Base-by-base conservation (phyloP, 441 rosid genomes). In the Raphanus hybrid region DNA sequence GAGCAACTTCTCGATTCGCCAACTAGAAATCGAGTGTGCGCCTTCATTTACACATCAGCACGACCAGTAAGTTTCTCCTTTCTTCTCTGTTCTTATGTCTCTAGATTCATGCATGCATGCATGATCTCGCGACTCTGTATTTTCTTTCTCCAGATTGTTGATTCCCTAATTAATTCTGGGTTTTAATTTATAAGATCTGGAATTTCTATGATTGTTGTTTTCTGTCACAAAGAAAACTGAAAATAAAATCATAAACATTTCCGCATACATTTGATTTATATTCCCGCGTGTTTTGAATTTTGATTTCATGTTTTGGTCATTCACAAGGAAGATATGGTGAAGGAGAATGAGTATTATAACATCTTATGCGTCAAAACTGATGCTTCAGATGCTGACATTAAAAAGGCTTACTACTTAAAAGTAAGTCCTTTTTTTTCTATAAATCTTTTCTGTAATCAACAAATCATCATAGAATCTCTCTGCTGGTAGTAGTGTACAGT, bases 321-420 rank as follows among this genome's bases (percentile, higher is more conserved):
- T 29, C 34, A 29, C 34, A 29, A 3, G 34, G 34, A 29, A 29
- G 34, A 3, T 1, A 29, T 29, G 34, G 34, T 29, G 34, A 29
- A 29, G 34, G 34, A 29, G 5, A 29, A 29, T 29, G 34, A 29
- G 34, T 29, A 29, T 29, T 29, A 29, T 29, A 1, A 29, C 34
- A 29, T 29, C 34, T 29, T 29, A 29, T 29, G 34, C 34, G 34
- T 29, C 5, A 29, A 29, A 29, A 29, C 34, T 29, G 34, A 29
- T 29, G 34, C 97, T 5, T 85, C 99, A 0, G 62, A 94, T 2
- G 90, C 89, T 39, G 97, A 93, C 75, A 96, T 93, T 75, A 96
- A 93, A 87, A 96, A 92, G 85, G 99, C 99, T 76, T 95, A 93
- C 81, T 93, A 90, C 73, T 71, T 89, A 67, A 90, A 96, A 88